phyloP scores from a whole-genome alignment of 1,284 basidiomycete genomes.

The Meira nashicola region DNA sequence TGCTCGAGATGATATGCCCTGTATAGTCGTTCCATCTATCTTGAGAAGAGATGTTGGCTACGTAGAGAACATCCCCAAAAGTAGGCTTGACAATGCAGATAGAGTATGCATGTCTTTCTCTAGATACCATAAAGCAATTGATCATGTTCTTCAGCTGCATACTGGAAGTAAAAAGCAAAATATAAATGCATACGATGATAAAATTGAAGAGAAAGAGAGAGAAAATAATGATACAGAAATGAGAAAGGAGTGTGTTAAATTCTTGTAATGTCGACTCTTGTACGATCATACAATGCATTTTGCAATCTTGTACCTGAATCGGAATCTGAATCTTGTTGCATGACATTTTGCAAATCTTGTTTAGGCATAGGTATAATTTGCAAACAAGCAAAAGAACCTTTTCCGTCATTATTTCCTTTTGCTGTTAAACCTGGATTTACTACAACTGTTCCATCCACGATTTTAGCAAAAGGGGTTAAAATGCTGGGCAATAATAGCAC shows the following conservation, averaged over 20 bases:
- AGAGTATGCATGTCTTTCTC: not conserved
- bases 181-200: not conserved
- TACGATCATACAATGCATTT: constrained; percentile 14
- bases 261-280: constrained; percentile 13
- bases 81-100: no score
- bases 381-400: constrained; percentile 11
- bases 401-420: not conserved
- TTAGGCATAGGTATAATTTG: constrained; percentile 7
- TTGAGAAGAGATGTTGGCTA: no score
- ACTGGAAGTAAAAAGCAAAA: no score
- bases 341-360: constrained; percentile 1
- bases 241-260: not conserved
- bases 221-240: not conserved
- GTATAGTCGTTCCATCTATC: no score
- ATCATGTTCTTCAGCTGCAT: no score
- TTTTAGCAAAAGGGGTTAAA: constrained; percentile 77
- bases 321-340: not conserved
- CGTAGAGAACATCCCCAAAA: no score
- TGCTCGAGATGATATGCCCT: no score
- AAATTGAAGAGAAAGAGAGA: not conserved
- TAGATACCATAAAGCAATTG: not conserved
- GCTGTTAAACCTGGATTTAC: constrained; percentile 62
- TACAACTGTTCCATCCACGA: constrained; percentile 64
- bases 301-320: constrained; percentile 2
- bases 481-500: constrained; percentile 74